Conservation (phyloP, 768 basidiomycete genomes). For the Suillus variegatus region DNA sequence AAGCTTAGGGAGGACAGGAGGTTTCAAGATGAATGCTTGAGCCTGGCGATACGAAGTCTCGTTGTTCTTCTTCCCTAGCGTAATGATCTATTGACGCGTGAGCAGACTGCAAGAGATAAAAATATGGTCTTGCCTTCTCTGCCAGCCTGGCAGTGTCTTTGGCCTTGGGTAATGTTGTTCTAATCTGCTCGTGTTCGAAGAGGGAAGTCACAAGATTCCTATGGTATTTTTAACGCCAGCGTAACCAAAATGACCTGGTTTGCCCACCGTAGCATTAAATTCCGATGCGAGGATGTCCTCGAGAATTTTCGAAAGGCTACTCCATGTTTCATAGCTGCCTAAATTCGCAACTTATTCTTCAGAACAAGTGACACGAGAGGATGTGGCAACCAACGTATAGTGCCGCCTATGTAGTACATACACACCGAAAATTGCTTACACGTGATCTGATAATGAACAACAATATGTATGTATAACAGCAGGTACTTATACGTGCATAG, state of each 20-base stretch:
- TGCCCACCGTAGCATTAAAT: constrained; percentile 86
- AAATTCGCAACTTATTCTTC: background rate
- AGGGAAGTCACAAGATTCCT: constrained; percentile 95
- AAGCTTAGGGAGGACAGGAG: constrained; percentile 73
- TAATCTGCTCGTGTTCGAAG: constrained; percentile 93
- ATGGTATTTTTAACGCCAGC: background rate
- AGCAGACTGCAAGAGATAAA: constrained; percentile 5
- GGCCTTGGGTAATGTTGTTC: constrained; percentile 94
- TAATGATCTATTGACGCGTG: constrained; percentile 66
- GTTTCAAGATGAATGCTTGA: constrained; percentile 76
- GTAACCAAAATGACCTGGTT: constrained; percentile 11
- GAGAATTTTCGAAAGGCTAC: constrained; percentile 90
- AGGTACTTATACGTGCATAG: constrained; percentile 7
- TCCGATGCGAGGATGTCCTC: constrained; percentile 88
- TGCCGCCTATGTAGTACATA: background rate
- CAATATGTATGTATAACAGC: constrained; percentile 3
- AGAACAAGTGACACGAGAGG: background rate
- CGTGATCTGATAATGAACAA: constrained; percentile 2
- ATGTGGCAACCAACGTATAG: background rate
- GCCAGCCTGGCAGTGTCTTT: constrained; percentile 89
- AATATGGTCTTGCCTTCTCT: constrained; percentile 66
- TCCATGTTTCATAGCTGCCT: constrained; percentile 83
- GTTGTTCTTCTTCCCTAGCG: constrained; percentile 85
- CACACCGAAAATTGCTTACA: background rate
- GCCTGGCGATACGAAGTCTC: constrained; percentile 71